phyloP scores from a whole-genome alignment of 1,284 basidiomycete genomes.

The Pseudozyma pruni region DNA sequence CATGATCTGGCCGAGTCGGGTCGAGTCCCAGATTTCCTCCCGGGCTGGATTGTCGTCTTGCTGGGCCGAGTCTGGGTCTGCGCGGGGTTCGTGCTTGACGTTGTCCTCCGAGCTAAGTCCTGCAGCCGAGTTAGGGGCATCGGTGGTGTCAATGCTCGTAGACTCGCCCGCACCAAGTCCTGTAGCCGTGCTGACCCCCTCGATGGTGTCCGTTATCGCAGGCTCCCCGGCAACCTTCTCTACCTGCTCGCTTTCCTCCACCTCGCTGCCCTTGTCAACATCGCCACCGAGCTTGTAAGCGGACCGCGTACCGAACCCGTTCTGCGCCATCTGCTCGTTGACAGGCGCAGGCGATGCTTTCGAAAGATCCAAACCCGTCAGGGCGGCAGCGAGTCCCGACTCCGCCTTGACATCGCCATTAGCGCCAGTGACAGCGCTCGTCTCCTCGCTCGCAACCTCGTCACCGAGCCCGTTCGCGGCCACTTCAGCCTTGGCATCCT shows the following conservation, averaged over 20 bases:
- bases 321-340: conserved; percentile 42
- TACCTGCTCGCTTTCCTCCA: neutral
- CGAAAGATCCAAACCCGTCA: conserved; percentile 20
- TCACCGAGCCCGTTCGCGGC: neutral
- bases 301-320: conserved; percentile 43
- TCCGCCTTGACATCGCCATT: neutral
- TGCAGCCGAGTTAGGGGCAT: too few species aligned
- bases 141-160: too few species aligned
- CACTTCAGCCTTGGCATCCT: neutral
- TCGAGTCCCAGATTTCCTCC: conserved; percentile 19
- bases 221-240: neutral
- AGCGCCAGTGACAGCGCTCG: neutral
- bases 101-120: neutral
- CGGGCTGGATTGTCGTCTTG: too few species aligned
- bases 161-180: neutral
- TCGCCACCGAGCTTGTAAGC: conserved; percentile 27
- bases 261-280: too few species aligned
- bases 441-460: neutral
- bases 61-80: neutral
- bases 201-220: too few species aligned
- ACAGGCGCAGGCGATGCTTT: conserved; percentile 26
- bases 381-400: conserved; percentile 1
- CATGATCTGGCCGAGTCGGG: conserved; percentile 12
- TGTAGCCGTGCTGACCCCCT: too few species aligned
- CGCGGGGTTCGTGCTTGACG: neutral